phyloP scores from a whole-genome alignment of 2,329 filamentous ascomycete genomes.

The Monilinia fructigena region DNA sequence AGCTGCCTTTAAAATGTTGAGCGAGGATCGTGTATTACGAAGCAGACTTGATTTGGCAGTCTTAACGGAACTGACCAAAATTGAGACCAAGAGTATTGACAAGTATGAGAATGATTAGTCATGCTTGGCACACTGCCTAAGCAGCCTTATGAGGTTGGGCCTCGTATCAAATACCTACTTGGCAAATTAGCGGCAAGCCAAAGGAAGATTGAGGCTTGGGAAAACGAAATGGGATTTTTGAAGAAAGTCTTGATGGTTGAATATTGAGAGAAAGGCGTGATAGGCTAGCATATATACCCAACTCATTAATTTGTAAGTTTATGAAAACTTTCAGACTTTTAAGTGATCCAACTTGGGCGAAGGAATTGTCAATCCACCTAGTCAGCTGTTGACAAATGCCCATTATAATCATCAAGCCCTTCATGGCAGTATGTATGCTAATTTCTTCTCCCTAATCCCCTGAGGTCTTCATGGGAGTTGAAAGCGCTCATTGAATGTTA shows the following conservation, averaged over 20 bases:
- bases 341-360: neutral
- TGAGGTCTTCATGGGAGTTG: neutral
- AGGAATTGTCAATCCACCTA: rapidly evolving
- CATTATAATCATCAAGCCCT: neutral
- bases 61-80: slow-evolving; percentile 65
- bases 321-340: neutral
- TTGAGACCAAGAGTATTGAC: slow-evolving; percentile 71
- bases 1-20: slow-evolving; percentile 73
- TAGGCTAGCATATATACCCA: slow-evolving; percentile 28
- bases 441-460: neutral
- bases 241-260: slow-evolving; percentile 67
- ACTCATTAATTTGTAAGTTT: slow-evolving; percentile 23
- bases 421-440: too few relatives aligned
- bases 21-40: slow-evolving; percentile 68
- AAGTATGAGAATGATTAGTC: slow-evolving; percentile 72
- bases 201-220: slow-evolving; percentile 68
- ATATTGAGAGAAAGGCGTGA: slow-evolving; percentile 28
- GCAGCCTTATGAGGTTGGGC: slow-evolving; percentile 65
- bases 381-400: neutral
- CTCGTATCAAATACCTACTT: slow-evolving; percentile 70
- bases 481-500: neutral
- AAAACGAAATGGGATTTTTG: slow-evolving; percentile 66
- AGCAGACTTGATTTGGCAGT: slow-evolving; percentile 72
- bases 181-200: slow-evolving; percentile 73
- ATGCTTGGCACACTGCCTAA: slow-evolving; percentile 68